Percentiles rank a stretch among this genome's conserved stretches.
Evolutionary conservation across 441 rosid species (phyloP).

Genomic region (Macaranga tanarius): DNA sequence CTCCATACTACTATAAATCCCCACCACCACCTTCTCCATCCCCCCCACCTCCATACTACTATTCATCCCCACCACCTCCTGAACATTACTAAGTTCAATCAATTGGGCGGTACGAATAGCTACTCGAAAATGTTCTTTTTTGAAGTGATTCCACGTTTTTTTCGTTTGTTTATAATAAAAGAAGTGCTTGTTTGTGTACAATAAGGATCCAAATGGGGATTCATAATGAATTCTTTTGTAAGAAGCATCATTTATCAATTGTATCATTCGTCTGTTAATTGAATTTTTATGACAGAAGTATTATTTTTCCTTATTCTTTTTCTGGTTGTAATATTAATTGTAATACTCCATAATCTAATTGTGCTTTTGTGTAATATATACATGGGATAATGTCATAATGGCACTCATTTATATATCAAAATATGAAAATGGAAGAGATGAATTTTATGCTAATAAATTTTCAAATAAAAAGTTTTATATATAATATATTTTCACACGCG

Average conservation of each 20-base stretch:
- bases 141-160: neutral
- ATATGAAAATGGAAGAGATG: no score
- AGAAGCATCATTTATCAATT: neutral
- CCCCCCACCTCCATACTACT: neutral
- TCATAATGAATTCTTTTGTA: conserved; percentile 1
- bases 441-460: no score
- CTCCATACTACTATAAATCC: no score
- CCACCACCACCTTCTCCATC: no score
- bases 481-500: no score
- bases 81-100: neutral
- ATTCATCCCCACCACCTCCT: conserved; percentile 8
- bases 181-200: neutral
- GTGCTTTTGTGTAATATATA: no score
- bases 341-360: no score
- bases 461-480: no score
- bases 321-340: neutral
- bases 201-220: conserved; percentile 10
- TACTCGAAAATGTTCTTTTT: neutral
- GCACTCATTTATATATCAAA: no score
- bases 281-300: neutral
- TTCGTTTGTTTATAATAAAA: no score
- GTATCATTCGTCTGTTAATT: neutral
- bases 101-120: neutral
- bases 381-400: no score
- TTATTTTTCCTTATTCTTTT: neutral